Evolutionary conservation across 164 flowering plant genomes (phyloP).

Genomic region (Magnolia kwangsiensis): DNA sequence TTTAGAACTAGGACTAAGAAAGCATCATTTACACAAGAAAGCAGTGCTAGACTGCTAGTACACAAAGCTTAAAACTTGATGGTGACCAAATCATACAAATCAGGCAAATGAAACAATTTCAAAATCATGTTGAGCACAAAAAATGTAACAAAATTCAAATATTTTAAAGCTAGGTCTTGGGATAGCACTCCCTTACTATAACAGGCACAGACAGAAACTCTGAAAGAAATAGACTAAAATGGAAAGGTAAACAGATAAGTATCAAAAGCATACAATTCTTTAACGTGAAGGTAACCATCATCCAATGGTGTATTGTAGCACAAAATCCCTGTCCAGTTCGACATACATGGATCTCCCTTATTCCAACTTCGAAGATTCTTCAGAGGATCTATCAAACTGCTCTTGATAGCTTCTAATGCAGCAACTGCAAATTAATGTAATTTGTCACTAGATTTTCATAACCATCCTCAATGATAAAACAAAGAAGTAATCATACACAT

Average conservation of each 20-base stretch:
- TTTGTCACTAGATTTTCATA: neutral
- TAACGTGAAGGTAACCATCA: slow-evolving; percentile 67
- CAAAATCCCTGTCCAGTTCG: slow-evolving; percentile 70
- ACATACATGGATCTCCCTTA: slow-evolving; percentile 68
- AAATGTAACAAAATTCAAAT: neutral
- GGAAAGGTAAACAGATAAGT: neutral
- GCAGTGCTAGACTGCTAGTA: neutral
- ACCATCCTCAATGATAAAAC: neutral
- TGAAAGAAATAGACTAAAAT: neutral
- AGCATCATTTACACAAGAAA: too few species aligned
- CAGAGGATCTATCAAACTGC: slow-evolving; percentile 44
- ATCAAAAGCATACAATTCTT: slow-evolving; percentile 47
- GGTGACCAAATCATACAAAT: neutral
- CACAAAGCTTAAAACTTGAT: neutral
- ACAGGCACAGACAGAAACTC: neutral
- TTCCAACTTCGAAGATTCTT: slow-evolving; percentile 52
- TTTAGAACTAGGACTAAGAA: too few species aligned
- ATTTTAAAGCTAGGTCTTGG: neutral
- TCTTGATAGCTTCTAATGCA: slow-evolving; percentile 49
- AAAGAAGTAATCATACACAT: too few species aligned
- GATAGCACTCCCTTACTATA: neutral
- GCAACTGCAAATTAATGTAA: slow-evolving; percentile 38
- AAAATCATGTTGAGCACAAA: neutral
- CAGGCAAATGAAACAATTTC: neutral
- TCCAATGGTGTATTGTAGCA: slow-evolving; percentile 34